Percentiles rank a stretch among this genome's conserved stretches.
These are phyloP conservation scores for Vaccinium vitisidaea DNA, from an alignment of 148 eudicot species.

Conservation along the genomic window DNA sequence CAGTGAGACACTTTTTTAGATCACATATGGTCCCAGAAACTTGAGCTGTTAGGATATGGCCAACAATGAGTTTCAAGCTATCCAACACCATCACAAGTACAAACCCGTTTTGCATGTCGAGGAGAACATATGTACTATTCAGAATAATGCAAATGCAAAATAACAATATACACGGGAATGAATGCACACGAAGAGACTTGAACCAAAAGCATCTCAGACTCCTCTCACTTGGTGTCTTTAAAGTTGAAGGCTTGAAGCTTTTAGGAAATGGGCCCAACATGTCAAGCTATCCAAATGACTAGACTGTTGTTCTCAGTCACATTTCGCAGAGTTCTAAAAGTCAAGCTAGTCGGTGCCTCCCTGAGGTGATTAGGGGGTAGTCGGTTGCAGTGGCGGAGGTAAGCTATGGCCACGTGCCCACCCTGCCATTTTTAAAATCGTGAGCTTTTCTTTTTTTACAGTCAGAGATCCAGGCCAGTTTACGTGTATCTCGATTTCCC, in stretches of 20 bases:
- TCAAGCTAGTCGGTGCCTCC: too few species aligned
- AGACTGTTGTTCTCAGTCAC: not conserved
- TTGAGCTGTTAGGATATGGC: conserved; percentile 1
- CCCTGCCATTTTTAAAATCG: too few species aligned
- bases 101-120: not conserved
- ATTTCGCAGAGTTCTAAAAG: not conserved
- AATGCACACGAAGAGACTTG: too few species aligned
- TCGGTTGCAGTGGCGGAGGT: too few species aligned
- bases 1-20: not conserved
- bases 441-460: too few species aligned
- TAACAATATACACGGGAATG: too few species aligned
- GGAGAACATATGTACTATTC: not conserved
- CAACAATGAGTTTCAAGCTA: not conserved
- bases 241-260: not conserved
- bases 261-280: not conserved
- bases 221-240: not conserved
- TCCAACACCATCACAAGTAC: not conserved
- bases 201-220: too few species aligned
- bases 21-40: not conserved
- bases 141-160: too few species aligned
- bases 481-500: too few species aligned
- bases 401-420: too few species aligned
- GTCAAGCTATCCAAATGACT: not conserved
- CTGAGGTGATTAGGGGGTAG: too few species aligned
- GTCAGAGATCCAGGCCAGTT: too few species aligned